Evolutionary conservation across 768 basidiomycete genomes (phyloP), one percentile per base, ranked within the genome.

Genomic region (Tulasnella sp.): DNA sequence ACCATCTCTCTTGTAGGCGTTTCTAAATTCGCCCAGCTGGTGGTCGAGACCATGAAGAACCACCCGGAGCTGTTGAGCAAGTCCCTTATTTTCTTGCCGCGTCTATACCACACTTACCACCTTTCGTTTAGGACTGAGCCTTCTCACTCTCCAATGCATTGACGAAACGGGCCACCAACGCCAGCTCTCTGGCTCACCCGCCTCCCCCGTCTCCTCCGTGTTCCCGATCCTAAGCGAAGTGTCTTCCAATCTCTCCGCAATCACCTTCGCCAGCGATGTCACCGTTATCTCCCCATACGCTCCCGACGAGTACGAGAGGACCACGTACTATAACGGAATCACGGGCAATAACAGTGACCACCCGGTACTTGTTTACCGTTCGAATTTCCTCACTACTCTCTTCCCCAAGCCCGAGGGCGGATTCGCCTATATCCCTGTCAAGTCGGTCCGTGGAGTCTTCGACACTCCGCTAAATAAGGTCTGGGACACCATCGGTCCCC

Each of bases 21-120:
- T 64, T 40, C 62, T 58, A 46, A 53, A 49, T 46, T 21, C 31
- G 64, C 57, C 21, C 25, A 29, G 57, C 8, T 46, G 32, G 62
- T 66, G 49, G 64, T 66, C 43, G 64, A 66, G 59, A 62, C 49
- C 56, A 62, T 63, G 63, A 27, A 29, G 35, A 17, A 12, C 8
- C 29, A 58, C 57, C 57, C 57, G 6, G 57, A 58, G 14, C 50
- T 58, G 12, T 29, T 58, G 11, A 34, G 57, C 65, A 45, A 67
- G 60, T 62, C 63, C 53, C 53, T 64, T 59, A 51, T 63, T 66
- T 58, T 64, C 65, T 45, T 65, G 67, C 8, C 61, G 61, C n/a
- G n/a, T n/a, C n/a, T n/a, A n/a, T n/a, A n/a, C n/a, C n/a, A n/a
- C n/a, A n/a, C n/a, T n/a, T n/a, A n/a, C n/a, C n/a, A n/a, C n/a